A percentile compares a stretch with the other conserved stretches of the same genome.
Conservation (phyloP, 495 filamentous ascomycete species). For the Hypoxylon subgilvum region DNA sequence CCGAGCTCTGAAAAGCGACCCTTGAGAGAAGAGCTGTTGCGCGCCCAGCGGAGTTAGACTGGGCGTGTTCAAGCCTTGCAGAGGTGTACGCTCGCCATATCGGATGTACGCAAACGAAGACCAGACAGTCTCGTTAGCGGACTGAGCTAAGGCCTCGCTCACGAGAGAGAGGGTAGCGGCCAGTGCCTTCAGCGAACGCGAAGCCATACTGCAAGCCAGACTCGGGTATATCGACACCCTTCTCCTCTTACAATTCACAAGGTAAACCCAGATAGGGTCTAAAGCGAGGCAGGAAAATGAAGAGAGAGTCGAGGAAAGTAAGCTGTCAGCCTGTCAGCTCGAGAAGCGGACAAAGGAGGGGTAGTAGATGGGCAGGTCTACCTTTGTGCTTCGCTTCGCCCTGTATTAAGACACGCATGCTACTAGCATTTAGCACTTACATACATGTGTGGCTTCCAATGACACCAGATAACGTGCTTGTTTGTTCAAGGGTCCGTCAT, state of each 20-base stretch:
- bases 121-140: slow-evolving; percentile 49
- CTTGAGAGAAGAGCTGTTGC: slow-evolving; percentile 48
- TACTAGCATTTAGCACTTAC: too few relatives aligned
- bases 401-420: too few relatives aligned
- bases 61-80: slow-evolving; percentile 14
- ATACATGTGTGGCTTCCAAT: slow-evolving; percentile 16
- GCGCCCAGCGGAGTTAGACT: slow-evolving; percentile 51
- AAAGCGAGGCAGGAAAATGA: slow-evolving; percentile 1
- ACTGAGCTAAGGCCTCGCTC: slow-evolving; percentile 31
- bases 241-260: slow-evolving; percentile 6
- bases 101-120: slow-evolving; percentile 50
- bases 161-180: slow-evolving; percentile 8
- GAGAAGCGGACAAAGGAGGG: slow-evolving; percentile 28
- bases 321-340: slow-evolving; percentile 27
- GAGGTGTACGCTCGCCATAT: slow-evolving; percentile 51
- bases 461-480: slow-evolving; percentile 36
- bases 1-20: slow-evolving; percentile 43
- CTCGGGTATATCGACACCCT: not conserved
- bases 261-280: not conserved
- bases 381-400: slow-evolving; percentile 21
- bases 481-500: slow-evolving; percentile 23
- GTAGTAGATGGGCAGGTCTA: slow-evolving; percentile 15
- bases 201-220: slow-evolving; percentile 18
- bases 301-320: not conserved
- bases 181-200: slow-evolving; percentile 15